Evolutionary conservation across 2,329 filamentous ascomycete species (phyloP).

Genomic region (Akanthomyces muscarius): DNA sequence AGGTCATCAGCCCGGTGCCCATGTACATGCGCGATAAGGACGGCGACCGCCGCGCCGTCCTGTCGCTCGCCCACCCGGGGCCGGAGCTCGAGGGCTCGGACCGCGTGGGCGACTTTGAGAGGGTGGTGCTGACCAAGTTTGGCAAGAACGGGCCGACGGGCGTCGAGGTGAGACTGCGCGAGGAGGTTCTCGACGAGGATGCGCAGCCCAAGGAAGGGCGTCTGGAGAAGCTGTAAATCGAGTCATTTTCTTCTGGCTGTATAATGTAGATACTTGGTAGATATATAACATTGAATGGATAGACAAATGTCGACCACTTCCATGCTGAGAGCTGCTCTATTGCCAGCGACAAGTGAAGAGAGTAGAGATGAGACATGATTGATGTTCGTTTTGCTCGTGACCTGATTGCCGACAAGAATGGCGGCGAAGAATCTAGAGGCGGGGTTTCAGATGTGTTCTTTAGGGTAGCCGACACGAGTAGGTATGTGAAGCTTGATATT

Average conservation of each 20-base stretch:
- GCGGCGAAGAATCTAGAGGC: too few species aligned
- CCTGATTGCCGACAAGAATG: too few species aligned
- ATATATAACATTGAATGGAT: background rate
- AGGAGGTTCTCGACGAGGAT: constrained; percentile 47
- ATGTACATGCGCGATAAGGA: constrained; percentile 39
- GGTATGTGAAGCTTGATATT: too few species aligned
- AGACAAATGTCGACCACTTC: too few species aligned
- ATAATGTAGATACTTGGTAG: background rate
- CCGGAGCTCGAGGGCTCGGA: constrained; percentile 46
- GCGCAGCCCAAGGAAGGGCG: constrained; percentile 24
- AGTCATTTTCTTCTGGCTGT: background rate
- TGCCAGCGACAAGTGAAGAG: background rate
- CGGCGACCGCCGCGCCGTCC: constrained; percentile 44
- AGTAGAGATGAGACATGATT: too few species aligned
- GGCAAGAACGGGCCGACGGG: constrained; percentile 46
- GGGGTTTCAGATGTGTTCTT: too few species aligned
- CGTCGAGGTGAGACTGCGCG: constrained; percentile 49
- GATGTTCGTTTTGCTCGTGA: too few species aligned
- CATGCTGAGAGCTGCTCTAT: background rate
- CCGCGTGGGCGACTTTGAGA: constrained; percentile 53
- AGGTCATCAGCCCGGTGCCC: constrained; percentile 55
- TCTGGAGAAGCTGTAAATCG: constrained; percentile 26
- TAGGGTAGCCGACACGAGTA: too few species aligned
- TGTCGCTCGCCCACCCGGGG: constrained; percentile 56
- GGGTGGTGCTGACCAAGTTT: constrained; percentile 56